phyloP scores from a whole-genome alignment of 305 asterid genomes.

The Fraxinus sp. region DNA sequence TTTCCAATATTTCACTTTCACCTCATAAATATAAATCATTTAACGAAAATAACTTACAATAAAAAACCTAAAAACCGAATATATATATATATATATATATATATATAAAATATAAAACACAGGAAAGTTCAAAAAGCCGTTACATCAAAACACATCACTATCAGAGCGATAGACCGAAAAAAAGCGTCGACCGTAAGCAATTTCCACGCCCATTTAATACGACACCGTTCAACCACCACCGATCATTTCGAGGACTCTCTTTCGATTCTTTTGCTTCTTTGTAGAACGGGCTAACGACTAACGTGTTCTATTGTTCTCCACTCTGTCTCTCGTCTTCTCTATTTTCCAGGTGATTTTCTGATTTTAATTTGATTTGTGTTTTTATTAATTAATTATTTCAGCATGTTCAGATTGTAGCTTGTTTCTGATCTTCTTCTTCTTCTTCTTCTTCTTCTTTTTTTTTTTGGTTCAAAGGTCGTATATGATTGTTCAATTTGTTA shows the following conservation, averaged over 20 bases:
- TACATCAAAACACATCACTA: neutral
- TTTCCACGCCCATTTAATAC: conserved; percentile 1
- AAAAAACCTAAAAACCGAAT: no score
- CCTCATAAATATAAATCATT: no score
- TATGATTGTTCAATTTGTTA: conserved; percentile 4
- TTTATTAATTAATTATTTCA: neutral
- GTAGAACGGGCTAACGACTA: conserved; percentile 15
- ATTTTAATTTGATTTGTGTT: neutral
- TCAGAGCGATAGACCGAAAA: neutral
- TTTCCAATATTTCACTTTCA: no score
- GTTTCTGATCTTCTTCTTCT: neutral
- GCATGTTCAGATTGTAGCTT: conserved; percentile 4
- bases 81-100: no score
- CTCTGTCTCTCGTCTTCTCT: conserved; percentile 15
- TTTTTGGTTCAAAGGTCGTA: conserved; percentile 2
- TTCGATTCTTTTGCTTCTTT: neutral
- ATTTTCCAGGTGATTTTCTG: conserved; percentile 31
- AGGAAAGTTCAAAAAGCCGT: neutral
- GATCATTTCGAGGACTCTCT: conserved; percentile 26
- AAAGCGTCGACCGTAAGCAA: neutral
- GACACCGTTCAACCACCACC: conserved; percentile 30
- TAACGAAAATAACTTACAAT: no score
- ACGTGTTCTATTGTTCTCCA: conserved; percentile 24
- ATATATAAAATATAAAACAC: no score
- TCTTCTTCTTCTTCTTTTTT: neutral